A percentile compares a stretch with the other conserved stretches of the same genome.
These are phyloP conservation scores for Craspedostauros australis DNA, from an alignment of 108 stramenopile genomes.

Conservation along the genomic window DNA sequence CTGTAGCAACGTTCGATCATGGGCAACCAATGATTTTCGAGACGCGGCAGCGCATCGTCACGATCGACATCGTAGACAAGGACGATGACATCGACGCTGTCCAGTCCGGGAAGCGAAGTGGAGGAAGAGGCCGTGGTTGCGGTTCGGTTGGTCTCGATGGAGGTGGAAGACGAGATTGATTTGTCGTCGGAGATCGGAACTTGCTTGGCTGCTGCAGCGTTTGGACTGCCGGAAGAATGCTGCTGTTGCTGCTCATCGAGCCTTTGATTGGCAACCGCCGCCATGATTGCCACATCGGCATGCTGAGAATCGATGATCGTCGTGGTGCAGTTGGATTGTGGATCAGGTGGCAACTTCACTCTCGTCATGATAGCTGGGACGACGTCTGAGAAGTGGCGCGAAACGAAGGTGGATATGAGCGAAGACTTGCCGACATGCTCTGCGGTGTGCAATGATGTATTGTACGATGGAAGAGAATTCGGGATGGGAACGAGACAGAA, in stretches of 20 bases:
- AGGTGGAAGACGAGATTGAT: neutral
- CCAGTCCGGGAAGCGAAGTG: slow-evolving; percentile 15
- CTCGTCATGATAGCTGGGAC: slow-evolving; percentile 76
- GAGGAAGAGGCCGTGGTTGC: neutral
- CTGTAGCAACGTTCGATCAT: slow-evolving; percentile 71
- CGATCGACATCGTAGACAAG: slow-evolving; percentile 79
- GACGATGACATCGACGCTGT: slow-evolving; percentile 66
- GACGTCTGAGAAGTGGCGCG: slow-evolving; percentile 71
- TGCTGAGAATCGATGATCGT: slow-evolving; percentile 81
- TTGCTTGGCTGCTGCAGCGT: neutral
- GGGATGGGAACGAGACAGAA: neutral
- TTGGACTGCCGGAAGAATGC: neutral
- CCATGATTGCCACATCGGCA: slow-evolving; percentile 54
- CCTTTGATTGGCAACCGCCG: slow-evolving; percentile 37
- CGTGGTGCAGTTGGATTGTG: slow-evolving; percentile 47
- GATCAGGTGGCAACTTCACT: slow-evolving; percentile 72
- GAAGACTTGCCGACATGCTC: slow-evolving; percentile 85
- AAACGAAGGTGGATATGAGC: slow-evolving; percentile 78
- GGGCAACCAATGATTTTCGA: slow-evolving; percentile 79
- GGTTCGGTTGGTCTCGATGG: neutral
- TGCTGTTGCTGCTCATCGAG: slow-evolving; percentile 16
- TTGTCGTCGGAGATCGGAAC: neutral
- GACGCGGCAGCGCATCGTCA: slow-evolving; percentile 61
- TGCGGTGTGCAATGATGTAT: slow-evolving; percentile 20
- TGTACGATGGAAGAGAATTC: slow-evolving; percentile 3